These are phyloP conservation scores for Macrolepiota fuliginosa DNA, from an alignment of 768 basidiomycete species.

Conservation along the genomic window DNA sequence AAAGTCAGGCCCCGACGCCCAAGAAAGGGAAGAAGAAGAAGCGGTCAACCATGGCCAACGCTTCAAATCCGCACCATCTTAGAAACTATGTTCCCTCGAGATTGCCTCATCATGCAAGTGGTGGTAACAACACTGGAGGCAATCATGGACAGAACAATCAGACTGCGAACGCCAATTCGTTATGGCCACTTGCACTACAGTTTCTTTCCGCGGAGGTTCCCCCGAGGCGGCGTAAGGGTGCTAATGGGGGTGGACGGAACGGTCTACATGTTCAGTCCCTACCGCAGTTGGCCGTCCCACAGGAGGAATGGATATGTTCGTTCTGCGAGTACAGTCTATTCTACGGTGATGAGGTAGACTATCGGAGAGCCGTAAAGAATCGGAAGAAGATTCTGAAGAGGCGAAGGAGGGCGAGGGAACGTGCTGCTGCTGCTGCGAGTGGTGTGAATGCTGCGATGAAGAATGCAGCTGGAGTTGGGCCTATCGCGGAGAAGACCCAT, in stretches of 20 bases:
- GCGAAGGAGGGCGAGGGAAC: constrained; percentile 68
- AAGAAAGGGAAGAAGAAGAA: constrained; percentile 84
- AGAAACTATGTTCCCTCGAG: constrained; percentile 91
- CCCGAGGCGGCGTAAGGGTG: constrained; percentile 27
- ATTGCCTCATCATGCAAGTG: constrained; percentile 46
- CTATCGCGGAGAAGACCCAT: constrained; percentile 19
- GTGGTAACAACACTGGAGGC: constrained; percentile 15
- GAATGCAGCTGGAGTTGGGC: neutral
- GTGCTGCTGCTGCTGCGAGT: constrained; percentile 50
- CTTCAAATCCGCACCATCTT: constrained; percentile 93
- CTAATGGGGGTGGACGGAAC: constrained; percentile 15
- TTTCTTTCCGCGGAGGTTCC: constrained; percentile 72
- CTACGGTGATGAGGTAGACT: constrained; percentile 76
- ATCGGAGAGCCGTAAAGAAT: constrained; percentile 62
- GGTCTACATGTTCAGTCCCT: neutral
- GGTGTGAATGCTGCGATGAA: constrained; percentile 26
- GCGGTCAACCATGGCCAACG: constrained; percentile 85
- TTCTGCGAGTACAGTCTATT: constrained; percentile 93
- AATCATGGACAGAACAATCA: constrained; percentile 26
- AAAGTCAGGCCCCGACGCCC: constrained; percentile 24
- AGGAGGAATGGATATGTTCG: constrained; percentile 92
- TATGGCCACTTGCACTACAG: constrained; percentile 60
- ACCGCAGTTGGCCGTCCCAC: constrained; percentile 47
- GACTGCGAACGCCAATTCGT: constrained; percentile 38
- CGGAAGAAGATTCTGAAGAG: constrained; percentile 78